These are phyloP conservation scores for Ampelomyces quisqualis DNA, from an alignment of 2,329 filamentous ascomycete genomes.

Conservation along the genomic window DNA sequence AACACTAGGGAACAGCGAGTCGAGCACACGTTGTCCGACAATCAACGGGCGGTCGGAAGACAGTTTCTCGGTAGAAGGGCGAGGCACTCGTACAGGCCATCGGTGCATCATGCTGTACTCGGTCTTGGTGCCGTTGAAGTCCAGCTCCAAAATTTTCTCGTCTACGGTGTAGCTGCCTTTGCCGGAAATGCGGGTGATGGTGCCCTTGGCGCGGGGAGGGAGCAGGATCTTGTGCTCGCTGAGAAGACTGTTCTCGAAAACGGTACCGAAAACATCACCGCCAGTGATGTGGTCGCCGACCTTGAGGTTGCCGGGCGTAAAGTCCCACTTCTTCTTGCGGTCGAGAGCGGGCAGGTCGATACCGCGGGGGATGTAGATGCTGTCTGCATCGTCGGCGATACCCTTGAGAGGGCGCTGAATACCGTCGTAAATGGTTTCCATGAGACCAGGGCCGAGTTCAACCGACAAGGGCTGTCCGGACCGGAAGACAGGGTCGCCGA, in stretches of 20 bases:
- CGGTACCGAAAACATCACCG: conserved; percentile 91
- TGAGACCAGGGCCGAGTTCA: conserved; percentile 92
- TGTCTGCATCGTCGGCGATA: conserved; percentile 74
- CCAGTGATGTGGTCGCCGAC: conserved; percentile 96
- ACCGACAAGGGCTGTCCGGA: conserved; percentile 96
- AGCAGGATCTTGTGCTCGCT: conserved; percentile 91
- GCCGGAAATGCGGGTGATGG: conserved; percentile 83
- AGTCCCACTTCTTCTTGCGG: conserved; percentile 93
- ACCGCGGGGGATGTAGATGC: conserved; percentile 97
- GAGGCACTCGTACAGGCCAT: conserved; percentile 95
- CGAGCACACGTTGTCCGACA: conserved; percentile 93
- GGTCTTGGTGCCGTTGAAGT: conserved; percentile 95
- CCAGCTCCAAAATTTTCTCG: conserved; percentile 90
- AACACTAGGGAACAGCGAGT: conserved; percentile 93
- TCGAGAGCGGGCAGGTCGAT: conserved; percentile 85
- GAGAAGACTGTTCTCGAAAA: conserved; percentile 95
- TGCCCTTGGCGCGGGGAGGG: conserved; percentile 84
- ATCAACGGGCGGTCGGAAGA: conserved; percentile 88
- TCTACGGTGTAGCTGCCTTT: conserved; percentile 93
- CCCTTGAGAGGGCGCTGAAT: conserved; percentile 92
- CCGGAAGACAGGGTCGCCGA: conserved; percentile 87
- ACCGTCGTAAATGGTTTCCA: conserved; percentile 99
- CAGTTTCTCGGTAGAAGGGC: conserved; percentile 88
- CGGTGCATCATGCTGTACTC: conserved; percentile 98
- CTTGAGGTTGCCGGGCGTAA: conserved; percentile 80